A percentile compares a stretch with the other conserved stretches of the same genome.
phyloP scores from a whole-genome alignment of 2,329 filamentous ascomycete genomes.

The Colletotrichum sp. region DNA sequence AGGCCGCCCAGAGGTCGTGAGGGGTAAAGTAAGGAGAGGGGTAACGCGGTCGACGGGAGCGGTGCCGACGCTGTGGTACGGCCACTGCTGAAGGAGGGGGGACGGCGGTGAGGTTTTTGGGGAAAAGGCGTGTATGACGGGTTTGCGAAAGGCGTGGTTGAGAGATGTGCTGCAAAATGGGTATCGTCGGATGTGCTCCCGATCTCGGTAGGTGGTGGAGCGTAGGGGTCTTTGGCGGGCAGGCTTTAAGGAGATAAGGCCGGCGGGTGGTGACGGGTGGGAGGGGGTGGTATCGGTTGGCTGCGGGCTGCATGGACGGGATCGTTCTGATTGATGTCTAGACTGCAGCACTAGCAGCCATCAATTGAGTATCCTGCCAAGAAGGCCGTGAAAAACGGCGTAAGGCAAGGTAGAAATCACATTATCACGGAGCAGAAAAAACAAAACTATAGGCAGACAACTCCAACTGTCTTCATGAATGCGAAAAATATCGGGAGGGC shows the following conservation, averaged over 20 bases:
- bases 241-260: background rate
- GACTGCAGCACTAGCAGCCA: background rate
- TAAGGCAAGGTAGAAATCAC: background rate
- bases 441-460: background rate
- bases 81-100: background rate
- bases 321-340: background rate
- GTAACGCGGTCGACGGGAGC: background rate
- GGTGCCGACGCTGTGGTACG: slow-evolving; percentile 3
- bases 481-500: background rate
- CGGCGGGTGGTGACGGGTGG: background rate
- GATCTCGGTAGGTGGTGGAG: slow-evolving; percentile 4
- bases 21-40: background rate
- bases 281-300: background rate
- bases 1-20: background rate
- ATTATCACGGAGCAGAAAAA: background rate
- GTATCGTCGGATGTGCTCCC: slow-evolving; percentile 19
- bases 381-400: background rate
- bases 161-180: slow-evolving; percentile 1
- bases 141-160: background rate
- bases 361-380: background rate
- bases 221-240: background rate
- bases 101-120: background rate
- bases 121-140: background rate
- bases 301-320: background rate
- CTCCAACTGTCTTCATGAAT: background rate